These are phyloP conservation scores for Forsythia suspensa DNA, from an alignment of 257 asterid genomes.

Conservation along the genomic window DNA sequence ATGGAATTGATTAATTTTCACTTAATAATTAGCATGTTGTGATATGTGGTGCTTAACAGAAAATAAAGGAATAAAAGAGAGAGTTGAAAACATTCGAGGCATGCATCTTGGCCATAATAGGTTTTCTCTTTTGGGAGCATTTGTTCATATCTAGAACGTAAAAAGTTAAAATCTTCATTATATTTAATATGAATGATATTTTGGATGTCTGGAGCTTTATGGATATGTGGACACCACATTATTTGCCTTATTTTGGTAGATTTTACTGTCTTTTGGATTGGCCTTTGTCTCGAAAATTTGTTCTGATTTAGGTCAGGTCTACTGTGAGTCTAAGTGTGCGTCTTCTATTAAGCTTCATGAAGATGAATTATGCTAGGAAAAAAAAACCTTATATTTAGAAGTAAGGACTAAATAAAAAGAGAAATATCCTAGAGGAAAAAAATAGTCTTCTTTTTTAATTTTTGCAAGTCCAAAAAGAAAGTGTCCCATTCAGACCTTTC, in stretches of 20 bases:
- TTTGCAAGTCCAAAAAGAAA: neutral
- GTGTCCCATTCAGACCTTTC: neutral
- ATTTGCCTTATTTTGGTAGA: neutral
- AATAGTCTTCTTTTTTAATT: neutral
- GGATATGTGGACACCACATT: neutral
- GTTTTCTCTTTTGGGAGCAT: neutral
- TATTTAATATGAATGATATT: neutral
- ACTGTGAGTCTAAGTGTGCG: neutral
- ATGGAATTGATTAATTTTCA: neutral
- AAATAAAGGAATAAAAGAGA: neutral
- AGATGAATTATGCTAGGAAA: conserved; percentile 2
- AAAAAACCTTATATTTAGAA: neutral
- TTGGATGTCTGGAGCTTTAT: conserved; percentile 1
- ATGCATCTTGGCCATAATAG: neutral
- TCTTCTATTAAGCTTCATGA: neutral
- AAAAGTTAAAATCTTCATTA: neutral
- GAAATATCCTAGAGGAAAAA: neutral
- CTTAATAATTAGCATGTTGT: neutral
- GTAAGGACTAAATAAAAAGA: conserved; percentile 2
- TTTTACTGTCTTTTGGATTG: neutral
- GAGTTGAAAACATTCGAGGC: neutral
- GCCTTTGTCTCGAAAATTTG: neutral
- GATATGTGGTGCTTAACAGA: neutral
- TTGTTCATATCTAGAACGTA: neutral
- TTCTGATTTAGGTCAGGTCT: neutral